Evolutionary conservation across 2,329 filamentous ascomycete genomes (phyloP).

Genomic region (Neoarthrinium moseri): DNA sequence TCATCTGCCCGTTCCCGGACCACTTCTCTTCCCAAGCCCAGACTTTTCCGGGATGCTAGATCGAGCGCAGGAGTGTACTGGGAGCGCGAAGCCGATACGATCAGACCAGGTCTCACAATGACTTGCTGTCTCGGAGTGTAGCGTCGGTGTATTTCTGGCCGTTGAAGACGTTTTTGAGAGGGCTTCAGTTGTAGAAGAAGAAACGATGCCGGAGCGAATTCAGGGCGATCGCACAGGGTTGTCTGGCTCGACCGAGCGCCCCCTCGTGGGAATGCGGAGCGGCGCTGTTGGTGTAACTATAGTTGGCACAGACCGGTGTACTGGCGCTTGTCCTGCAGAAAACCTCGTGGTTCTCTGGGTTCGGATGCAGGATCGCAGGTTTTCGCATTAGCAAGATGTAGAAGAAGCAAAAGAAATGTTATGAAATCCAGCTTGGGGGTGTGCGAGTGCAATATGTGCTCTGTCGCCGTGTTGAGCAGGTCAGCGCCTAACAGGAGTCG

Average conservation of each 20-base stretch:
- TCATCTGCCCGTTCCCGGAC: conserved; percentile 36
- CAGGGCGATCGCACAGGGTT: conserved; percentile 23
- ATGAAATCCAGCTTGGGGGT: conserved; percentile 26
- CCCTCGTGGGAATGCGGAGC: conserved; percentile 28
- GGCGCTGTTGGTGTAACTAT: conserved; percentile 28
- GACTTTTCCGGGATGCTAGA: conserved; percentile 19
- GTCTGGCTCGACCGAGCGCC: conserved; percentile 23
- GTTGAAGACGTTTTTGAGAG: conserved; percentile 1
- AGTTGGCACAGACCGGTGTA: conserved; percentile 25
- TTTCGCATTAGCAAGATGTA: conserved; percentile 25
- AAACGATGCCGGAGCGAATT: conserved; percentile 3
- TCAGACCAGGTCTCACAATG: conserved; percentile 23
- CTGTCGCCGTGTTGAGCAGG: conserved; percentile 31
- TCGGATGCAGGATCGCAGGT: conserved; percentile 23
- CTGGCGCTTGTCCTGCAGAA: conserved; percentile 28
- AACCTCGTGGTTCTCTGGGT: conserved; percentile 23
- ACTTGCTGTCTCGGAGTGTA: conserved; percentile 12
- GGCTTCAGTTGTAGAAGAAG: conserved; percentile 7
- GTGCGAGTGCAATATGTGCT: conserved; percentile 35
- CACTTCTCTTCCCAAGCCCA: conserved; percentile 23
- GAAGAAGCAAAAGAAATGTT: conserved; percentile 26
- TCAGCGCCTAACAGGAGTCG: conserved; percentile 41
- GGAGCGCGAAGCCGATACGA: conserved; percentile 19
- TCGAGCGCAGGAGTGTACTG: conserved; percentile 16
- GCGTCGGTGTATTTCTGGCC: conserved; percentile 5